Percentiles rank a stretch among this genome's conserved stretches.
Conservation (phyloP, 1,284 basidiomycete genomes). For the Neonothopanus nambi region DNA sequence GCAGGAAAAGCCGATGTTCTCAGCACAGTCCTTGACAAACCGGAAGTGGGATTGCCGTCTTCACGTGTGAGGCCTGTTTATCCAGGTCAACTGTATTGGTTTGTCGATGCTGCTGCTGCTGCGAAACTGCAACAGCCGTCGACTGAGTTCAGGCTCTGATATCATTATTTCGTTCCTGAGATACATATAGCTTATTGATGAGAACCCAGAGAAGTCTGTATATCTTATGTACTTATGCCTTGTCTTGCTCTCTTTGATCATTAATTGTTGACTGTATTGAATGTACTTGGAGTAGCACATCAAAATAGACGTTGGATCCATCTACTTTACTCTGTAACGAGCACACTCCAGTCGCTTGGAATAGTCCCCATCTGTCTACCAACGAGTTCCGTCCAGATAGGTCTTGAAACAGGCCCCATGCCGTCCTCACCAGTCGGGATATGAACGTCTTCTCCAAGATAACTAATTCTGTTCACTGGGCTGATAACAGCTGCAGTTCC, state of each 20-base stretch:
- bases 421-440: slow-evolving; percentile 89
- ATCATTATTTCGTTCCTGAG: too few species aligned
- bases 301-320: too few species aligned
- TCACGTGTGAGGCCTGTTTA: slow-evolving; percentile 78
- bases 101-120: slow-evolving; percentile 82
- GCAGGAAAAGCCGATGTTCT: slow-evolving; percentile 84
- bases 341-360: slow-evolving; percentile 79
- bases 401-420: slow-evolving; percentile 83
- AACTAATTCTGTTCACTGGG: slow-evolving; percentile 85
- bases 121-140: slow-evolving; percentile 59
- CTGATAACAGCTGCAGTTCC: slow-evolving; percentile 89
- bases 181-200: too few species aligned
- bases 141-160: slow-evolving; percentile 54
- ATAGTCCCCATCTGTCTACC: slow-evolving; percentile 90
- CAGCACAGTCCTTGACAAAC: slow-evolving; percentile 74
- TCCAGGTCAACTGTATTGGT: slow-evolving; percentile 91
- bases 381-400: slow-evolving; percentile 83
- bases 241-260: too few species aligned
- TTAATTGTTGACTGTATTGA: too few species aligned
- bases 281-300: too few species aligned
- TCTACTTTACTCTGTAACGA: slow-evolving; percentile 4
- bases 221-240: too few species aligned
- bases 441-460: slow-evolving; percentile 79
- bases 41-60: slow-evolving; percentile 81
- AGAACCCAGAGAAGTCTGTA: too few species aligned